These are phyloP conservation scores for Arthroderma sp. DNA, from an alignment of 2,329 filamentous ascomycete species.

Conservation along the genomic window DNA sequence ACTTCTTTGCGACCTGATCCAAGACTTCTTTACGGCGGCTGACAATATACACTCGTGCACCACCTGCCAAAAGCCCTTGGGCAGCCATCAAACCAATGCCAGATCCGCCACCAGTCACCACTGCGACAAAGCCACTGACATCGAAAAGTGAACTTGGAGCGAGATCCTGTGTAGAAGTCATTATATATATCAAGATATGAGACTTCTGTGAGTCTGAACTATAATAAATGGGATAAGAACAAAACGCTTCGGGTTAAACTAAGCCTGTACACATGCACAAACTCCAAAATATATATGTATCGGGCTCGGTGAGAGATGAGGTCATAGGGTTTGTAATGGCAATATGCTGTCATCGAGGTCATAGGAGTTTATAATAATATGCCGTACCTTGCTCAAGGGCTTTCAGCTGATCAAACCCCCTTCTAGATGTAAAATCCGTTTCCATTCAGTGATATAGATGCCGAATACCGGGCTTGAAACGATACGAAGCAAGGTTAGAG, in stretches of 20 bases:
- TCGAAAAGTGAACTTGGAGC: constrained; percentile 20
- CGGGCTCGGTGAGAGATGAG: neutral
- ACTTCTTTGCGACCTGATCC: constrained; percentile 36
- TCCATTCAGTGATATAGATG: too few relatives aligned
- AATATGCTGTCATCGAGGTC: too few relatives aligned
- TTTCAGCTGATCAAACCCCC: too few relatives aligned
- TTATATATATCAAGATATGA: too few relatives aligned
- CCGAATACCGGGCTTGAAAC: too few relatives aligned
- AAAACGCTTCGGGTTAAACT: too few relatives aligned
- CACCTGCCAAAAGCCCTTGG: constrained; percentile 37
- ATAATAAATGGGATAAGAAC: too few relatives aligned
- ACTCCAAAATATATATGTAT: neutral
- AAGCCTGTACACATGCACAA: too few relatives aligned
- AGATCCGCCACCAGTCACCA: constrained; percentile 37
- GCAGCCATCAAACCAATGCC: constrained; percentile 40
- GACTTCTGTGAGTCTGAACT: too few relatives aligned
- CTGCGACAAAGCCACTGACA: constrained; percentile 23
- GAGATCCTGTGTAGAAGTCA: constrained; percentile 5
- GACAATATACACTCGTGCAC: constrained; percentile 39
- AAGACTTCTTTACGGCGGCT: constrained; percentile 37
- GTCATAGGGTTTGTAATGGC: neutral
- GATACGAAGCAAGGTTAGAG: too few relatives aligned
- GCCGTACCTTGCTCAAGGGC: neutral
- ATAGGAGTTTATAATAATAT: too few relatives aligned
- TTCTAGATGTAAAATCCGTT: too few relatives aligned